A percentile compares a stretch with the other conserved stretches of the same genome.
Conservation (phyloP, 148 eudicot genomes). For the Simmondsia chinensis region DNA sequence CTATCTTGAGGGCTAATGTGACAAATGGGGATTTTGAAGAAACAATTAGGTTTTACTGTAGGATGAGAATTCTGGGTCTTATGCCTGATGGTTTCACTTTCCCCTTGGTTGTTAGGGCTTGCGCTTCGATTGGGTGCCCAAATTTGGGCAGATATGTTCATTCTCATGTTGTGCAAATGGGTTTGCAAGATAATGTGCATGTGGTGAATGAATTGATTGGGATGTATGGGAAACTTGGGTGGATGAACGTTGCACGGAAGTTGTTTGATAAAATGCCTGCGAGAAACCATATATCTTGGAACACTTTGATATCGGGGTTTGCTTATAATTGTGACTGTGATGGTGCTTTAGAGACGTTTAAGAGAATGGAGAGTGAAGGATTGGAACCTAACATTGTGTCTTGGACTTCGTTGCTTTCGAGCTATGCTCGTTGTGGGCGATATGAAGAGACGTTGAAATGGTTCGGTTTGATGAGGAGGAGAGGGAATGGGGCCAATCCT, state of each 20-base stretch:
- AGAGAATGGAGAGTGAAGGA: conserved; percentile 45
- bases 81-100: conserved; percentile 47
- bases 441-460: conserved; percentile 20
- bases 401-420: conserved; percentile 61
- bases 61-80: conserved; percentile 27
- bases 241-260: conserved; percentile 23
- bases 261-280: conserved; percentile 48
- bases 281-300: conserved; percentile 47
- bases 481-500: conserved; percentile 29
- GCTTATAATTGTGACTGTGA: conserved; percentile 32
- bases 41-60: conserved; percentile 19
- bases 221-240: conserved; percentile 41
- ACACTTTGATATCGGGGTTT: conserved; percentile 47
- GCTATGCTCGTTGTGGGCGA: conserved; percentile 46
- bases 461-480: conserved; percentile 33
- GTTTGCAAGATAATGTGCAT: conserved; percentile 35
- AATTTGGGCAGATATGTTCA: conserved; percentile 25
- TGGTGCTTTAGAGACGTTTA: conserved; percentile 30
- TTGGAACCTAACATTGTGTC: conserved; percentile 48
- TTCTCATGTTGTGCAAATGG: conserved; percentile 37
- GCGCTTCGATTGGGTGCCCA: conserved; percentile 23
- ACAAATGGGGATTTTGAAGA: conserved; percentile 17
- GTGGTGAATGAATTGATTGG: conserved; percentile 44
- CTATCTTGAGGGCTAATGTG: conserved; percentile 37
- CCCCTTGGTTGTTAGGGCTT: conserved; percentile 46